These are phyloP conservation scores for Tricholoma sp. DNA, from an alignment of 768 basidiomycete species.

Conservation along the genomic window DNA sequence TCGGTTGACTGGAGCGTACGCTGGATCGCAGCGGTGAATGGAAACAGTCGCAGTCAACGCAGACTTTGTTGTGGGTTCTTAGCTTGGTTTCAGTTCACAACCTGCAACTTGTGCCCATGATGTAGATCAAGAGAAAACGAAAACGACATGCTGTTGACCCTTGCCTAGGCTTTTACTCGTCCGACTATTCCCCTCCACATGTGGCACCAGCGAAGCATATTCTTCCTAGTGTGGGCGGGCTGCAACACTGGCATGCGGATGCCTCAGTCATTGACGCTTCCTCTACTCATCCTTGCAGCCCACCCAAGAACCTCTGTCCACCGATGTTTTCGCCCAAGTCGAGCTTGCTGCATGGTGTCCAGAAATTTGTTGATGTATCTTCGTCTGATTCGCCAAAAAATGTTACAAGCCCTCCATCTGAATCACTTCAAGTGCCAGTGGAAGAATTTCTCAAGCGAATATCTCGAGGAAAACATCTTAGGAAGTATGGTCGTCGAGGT, in stretches of 20 bases:
- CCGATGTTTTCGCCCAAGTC: background rate
- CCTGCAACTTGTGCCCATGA: background rate
- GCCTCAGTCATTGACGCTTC: background rate
- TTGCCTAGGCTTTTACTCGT: slow-evolving; percentile 33
- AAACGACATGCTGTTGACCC: slow-evolving; percentile 29
- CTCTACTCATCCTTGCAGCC: background rate
- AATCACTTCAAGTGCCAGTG: slow-evolving; percentile 18
- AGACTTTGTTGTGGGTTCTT: slow-evolving; percentile 1
- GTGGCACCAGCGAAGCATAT: background rate
- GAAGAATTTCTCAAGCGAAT: slow-evolving; percentile 25
- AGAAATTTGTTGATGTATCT: background rate
- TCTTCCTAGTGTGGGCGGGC: background rate
- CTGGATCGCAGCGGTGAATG: background rate
- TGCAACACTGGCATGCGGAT: background rate
- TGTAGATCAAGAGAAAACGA: slow-evolving; percentile 24
- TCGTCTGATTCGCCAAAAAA: background rate
- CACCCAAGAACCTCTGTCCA: background rate
- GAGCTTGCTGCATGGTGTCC: background rate
- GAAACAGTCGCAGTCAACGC: background rate
- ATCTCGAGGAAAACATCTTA: slow-evolving; percentile 8
- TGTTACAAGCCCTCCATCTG: slow-evolving; percentile 4
- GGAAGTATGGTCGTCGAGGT: slow-evolving; percentile 16
- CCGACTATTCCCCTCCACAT: background rate
- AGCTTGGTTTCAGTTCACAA: background rate
- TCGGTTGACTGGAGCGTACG: too few relatives aligned